Evolutionary conservation across 805 yeast species (phyloP).

Genomic region (Candida bentonensis): DNA sequence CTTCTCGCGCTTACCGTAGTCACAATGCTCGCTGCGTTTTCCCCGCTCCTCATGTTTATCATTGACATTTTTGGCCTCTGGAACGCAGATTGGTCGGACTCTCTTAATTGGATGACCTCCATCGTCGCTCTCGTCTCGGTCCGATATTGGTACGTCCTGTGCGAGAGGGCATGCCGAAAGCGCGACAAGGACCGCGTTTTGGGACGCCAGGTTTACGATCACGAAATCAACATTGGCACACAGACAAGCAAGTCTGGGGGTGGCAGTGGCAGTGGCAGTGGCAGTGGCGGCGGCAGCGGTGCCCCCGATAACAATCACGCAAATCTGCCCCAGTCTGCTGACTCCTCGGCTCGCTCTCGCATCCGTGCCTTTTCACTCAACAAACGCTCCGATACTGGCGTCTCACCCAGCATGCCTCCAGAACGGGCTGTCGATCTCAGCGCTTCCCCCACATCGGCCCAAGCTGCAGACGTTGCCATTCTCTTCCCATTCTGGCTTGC

Average conservation of each 20-base stretch:
- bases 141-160: slow-evolving; percentile 76
- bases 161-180: slow-evolving; percentile 39
- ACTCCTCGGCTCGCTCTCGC: neutral
- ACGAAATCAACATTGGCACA: slow-evolving; percentile 28
- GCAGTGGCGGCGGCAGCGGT: too few species aligned
- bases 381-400: neutral
- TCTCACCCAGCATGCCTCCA: neutral
- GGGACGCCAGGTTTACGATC: slow-evolving; percentile 65
- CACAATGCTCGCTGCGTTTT: slow-evolving; percentile 39
- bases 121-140: slow-evolving; percentile 58
- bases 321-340: neutral
- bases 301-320: neutral
- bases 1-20: slow-evolving; percentile 44
- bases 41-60: slow-evolving; percentile 57
- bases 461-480: slow-evolving; percentile 2
- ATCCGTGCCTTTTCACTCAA: too few species aligned
- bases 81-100: slow-evolving; percentile 60
- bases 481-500: neutral
- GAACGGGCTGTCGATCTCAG: neutral
- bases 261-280: too few species aligned
- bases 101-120: slow-evolving; percentile 60
- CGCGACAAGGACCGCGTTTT: slow-evolving; percentile 58
- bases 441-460: slow-evolving; percentile 10
- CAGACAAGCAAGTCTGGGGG: too few species aligned
- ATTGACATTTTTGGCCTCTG: slow-evolving; percentile 66